Evolutionary conservation across 2,329 filamentous ascomycete genomes (phyloP).

Genomic region (Cercospora sp.): DNA sequence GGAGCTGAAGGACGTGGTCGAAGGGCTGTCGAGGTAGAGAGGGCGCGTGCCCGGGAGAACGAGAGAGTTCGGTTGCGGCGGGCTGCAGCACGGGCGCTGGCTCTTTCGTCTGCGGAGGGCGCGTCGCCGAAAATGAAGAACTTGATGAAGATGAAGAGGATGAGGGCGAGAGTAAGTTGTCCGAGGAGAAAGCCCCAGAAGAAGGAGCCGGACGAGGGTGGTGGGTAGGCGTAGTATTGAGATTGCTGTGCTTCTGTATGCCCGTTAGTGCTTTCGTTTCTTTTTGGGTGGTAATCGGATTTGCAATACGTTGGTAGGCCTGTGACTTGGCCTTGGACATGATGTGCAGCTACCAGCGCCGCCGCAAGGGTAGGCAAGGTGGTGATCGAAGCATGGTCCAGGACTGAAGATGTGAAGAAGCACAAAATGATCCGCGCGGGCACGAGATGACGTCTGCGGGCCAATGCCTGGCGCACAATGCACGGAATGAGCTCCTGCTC

Average conservation of each 20-base stretch:
- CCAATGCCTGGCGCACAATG: background rate
- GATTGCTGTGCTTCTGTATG: constrained; percentile 25
- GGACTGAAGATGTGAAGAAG: background rate
- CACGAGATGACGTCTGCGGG: constrained; percentile 10
- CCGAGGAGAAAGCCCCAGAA: constrained; percentile 91
- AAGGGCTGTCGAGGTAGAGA: constrained; percentile 30
- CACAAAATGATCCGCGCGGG: constrained; percentile 2
- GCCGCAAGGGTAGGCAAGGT: background rate
- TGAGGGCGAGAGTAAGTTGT: constrained; percentile 85
- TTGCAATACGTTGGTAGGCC: constrained; percentile 33
- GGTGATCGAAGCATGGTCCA: background rate
- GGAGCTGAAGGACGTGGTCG: constrained; percentile 36
- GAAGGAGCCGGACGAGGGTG: constrained; percentile 60
- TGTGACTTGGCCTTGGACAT: constrained; percentile 42
- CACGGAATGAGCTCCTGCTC: background rate
- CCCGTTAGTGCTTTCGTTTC: background rate
- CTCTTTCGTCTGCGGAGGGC: constrained; percentile 77
- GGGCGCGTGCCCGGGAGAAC: constrained; percentile 55
- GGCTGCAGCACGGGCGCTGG: constrained; percentile 71
- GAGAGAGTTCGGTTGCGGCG: constrained; percentile 71
- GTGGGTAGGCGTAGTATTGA: constrained; percentile 25
- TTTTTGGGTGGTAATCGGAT: background rate
- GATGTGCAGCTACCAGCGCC: constrained; percentile 16
- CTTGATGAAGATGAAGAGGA: constrained; percentile 94
- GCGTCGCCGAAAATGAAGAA: constrained; percentile 99